These are phyloP conservation scores for Phytophthora chlamydospora DNA, from an alignment of 352 stramenopile genomes.

Conservation along the genomic window DNA sequence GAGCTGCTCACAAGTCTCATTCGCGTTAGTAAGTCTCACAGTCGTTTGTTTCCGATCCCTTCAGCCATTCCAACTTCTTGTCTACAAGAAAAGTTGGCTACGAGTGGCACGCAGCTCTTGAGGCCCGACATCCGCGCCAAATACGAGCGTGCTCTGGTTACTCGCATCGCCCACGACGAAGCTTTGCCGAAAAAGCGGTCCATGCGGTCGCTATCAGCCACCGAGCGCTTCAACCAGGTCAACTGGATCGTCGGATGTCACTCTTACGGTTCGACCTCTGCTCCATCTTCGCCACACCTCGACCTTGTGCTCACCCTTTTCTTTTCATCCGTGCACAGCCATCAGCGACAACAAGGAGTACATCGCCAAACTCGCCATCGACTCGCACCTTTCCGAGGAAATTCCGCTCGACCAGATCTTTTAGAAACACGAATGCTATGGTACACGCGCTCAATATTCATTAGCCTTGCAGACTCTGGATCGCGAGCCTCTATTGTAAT, in stretches of 20 bases:
- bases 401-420: slow-evolving; percentile 74
- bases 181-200: slow-evolving; percentile 7
- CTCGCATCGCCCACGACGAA: slow-evolving; percentile 27
- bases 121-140: slow-evolving; percentile 47
- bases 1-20: neutral
- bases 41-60: neutral
- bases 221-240: slow-evolving; percentile 55
- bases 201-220: slow-evolving; percentile 47
- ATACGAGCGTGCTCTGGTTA: slow-evolving; percentile 52
- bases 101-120: slow-evolving; percentile 33
- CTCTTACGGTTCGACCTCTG: slow-evolving; percentile 62
- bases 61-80: slow-evolving; percentile 65
- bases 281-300: neutral
- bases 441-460: slow-evolving; percentile 34
- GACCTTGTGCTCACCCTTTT: neutral
- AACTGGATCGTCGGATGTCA: slow-evolving; percentile 74
- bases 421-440: slow-evolving; percentile 35
- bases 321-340: slow-evolving; percentile 32
- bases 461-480: slow-evolving; percentile 19
- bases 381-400: slow-evolving; percentile 71
- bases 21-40: neutral
- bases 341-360: slow-evolving; percentile 88
- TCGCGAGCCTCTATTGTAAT: slow-evolving; percentile 18
- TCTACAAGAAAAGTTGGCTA: slow-evolving; percentile 59
- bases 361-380: slow-evolving; percentile 74